phyloP scores from a whole-genome alignment of 495 filamentous ascomycete species.

The Lasiosphaeria miniovina region DNA sequence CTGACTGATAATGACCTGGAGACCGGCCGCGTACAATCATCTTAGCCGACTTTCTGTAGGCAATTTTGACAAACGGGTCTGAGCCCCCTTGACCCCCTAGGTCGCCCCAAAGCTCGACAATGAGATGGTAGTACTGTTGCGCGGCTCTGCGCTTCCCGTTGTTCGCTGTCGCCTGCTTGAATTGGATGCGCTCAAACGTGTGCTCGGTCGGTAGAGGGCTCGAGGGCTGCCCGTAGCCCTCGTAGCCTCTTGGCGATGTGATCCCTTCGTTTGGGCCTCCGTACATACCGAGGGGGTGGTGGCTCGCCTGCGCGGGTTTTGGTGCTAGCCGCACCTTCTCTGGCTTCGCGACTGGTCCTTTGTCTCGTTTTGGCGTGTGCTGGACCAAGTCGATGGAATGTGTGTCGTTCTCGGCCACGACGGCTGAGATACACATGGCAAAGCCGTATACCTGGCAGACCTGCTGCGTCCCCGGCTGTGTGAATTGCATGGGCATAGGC shows the following conservation, averaged over 20 bases:
- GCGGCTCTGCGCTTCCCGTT: slow-evolving; percentile 90
- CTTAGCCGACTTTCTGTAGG: slow-evolving; percentile 70
- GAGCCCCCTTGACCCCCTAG: slow-evolving; percentile 45
- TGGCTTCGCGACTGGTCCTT: slow-evolving; percentile 80
- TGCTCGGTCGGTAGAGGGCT: slow-evolving; percentile 51
- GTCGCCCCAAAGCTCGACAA: slow-evolving; percentile 86
- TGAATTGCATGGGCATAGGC: slow-evolving; percentile 40
- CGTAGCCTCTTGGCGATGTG: slow-evolving; percentile 39
- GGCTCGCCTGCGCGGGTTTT: slow-evolving; percentile 52
- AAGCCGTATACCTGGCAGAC: slow-evolving; percentile 60
- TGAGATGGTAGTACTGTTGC: slow-evolving; percentile 90
- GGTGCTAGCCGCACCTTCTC: slow-evolving; percentile 67
- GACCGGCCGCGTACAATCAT: slow-evolving; percentile 94
- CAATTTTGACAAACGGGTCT: slow-evolving; percentile 70
- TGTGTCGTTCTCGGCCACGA: slow-evolving; percentile 72
- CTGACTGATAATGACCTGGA: slow-evolving; percentile 89
- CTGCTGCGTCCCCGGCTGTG: slow-evolving; percentile 33
- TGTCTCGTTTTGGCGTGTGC: slow-evolving; percentile 93
- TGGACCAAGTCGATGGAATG: slow-evolving; percentile 87
- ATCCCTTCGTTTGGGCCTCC: slow-evolving; percentile 34
- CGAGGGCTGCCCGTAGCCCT: slow-evolving; percentile 38
- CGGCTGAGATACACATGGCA: slow-evolving; percentile 83
- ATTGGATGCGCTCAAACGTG: slow-evolving; percentile 92
- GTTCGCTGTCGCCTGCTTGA: slow-evolving; percentile 94
- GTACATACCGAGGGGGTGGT: slow-evolving; percentile 37